Evolutionary conservation across 2,329 filamentous ascomycete species (phyloP).

Genomic region (Aspergillus candidus): DNA sequence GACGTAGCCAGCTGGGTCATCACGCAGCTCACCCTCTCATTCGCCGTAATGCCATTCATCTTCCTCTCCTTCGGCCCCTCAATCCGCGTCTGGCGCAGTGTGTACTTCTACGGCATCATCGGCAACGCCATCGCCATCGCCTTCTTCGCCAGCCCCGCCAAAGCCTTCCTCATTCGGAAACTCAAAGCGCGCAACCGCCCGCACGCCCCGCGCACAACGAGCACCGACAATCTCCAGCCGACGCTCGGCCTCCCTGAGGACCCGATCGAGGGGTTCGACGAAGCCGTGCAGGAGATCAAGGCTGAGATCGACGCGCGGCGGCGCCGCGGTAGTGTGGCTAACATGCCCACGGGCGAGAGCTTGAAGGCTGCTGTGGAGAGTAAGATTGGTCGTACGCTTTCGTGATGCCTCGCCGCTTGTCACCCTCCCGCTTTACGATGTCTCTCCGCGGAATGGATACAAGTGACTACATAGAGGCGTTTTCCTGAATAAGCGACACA

Average conservation of each 20-base stretch:
- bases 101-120: constrained; percentile 81
- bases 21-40: constrained; percentile 79
- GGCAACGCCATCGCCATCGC: constrained; percentile 59
- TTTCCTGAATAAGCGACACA: too few species aligned
- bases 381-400: constrained; percentile 45
- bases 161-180: constrained; percentile 51
- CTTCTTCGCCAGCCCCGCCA: constrained; percentile 77
- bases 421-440: too few species aligned
- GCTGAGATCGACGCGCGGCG: constrained; percentile 62
- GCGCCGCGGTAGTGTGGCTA: constrained; percentile 41
- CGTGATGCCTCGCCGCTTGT: not conserved
- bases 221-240: constrained; percentile 58
- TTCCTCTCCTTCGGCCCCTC: constrained; percentile 68
- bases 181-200: constrained; percentile 53
- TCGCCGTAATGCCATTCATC: constrained; percentile 77
- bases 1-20: constrained; percentile 68
- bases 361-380: constrained; percentile 48
- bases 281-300: constrained; percentile 69
- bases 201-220: constrained; percentile 41
- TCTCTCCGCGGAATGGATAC: too few species aligned
- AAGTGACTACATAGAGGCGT: too few species aligned
- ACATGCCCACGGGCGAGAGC: constrained; percentile 44
- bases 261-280: constrained; percentile 66
- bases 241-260: constrained; percentile 75
- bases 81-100: constrained; percentile 69